Evolutionary conservation across 2,329 filamentous ascomycete species (phyloP).

Genomic region (Fusarium siculi): DNA sequence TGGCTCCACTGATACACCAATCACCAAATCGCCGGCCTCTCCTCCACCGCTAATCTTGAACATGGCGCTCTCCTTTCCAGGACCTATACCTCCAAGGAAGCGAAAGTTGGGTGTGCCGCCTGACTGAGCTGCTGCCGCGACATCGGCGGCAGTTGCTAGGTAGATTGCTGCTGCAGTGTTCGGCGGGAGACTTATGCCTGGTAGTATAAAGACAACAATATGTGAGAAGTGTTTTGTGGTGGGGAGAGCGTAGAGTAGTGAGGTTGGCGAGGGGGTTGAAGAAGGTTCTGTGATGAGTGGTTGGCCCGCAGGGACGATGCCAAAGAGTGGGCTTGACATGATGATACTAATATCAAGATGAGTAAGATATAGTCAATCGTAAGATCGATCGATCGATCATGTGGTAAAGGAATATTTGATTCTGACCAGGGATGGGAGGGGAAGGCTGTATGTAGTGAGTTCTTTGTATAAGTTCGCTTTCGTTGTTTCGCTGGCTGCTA

Average conservation of each 20-base stretch:
- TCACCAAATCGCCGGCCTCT: conserved; percentile 64
- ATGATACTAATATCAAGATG: neutral
- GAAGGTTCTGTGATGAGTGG: conserved; percentile 66
- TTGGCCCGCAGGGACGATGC: conserved; percentile 69
- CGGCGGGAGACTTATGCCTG: conserved; percentile 76
- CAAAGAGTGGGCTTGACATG: conserved; percentile 58
- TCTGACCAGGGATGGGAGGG: neutral
- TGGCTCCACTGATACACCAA: conserved; percentile 87
- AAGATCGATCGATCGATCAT: neutral
- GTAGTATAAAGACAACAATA: conserved; percentile 89
- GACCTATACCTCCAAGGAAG: conserved; percentile 88
- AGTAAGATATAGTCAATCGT: neutral
- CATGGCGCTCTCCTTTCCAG: conserved; percentile 90
- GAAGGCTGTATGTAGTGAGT: neutral
- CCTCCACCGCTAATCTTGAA: conserved; percentile 74
- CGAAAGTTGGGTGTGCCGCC: conserved; percentile 71
- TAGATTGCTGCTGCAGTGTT: conserved; percentile 90
- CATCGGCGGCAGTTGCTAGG: conserved; percentile 67
- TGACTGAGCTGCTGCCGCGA: conserved; percentile 52
- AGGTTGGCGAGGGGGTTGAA: conserved; percentile 63
- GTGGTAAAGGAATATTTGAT: neutral
- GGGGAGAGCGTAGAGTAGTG: conserved; percentile 66
- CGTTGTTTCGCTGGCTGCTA: conserved; percentile 10
- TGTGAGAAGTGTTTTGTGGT: conserved; percentile 74
- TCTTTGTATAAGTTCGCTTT: conserved; percentile 15